phyloP scores from a whole-genome alignment of 495 filamentous ascomycete species.

The Aspergillus affinis region DNA sequence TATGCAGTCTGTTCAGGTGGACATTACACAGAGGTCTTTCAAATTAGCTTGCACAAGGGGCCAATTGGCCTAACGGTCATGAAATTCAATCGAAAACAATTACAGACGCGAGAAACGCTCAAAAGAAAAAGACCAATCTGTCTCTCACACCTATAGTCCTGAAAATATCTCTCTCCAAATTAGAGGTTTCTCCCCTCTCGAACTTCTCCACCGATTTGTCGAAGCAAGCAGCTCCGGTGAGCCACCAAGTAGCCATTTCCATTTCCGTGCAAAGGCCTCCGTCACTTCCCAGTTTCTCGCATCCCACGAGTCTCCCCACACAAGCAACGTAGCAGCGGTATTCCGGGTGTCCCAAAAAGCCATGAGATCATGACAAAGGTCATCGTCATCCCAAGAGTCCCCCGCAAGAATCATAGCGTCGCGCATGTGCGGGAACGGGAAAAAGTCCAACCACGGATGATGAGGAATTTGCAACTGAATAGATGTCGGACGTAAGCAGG shows the following conservation, averaged over 20 bases:
- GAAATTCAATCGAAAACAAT: too few species aligned
- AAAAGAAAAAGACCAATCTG: too few species aligned
- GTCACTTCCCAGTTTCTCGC: conserved; percentile 31
- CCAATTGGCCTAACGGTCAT: too few species aligned
- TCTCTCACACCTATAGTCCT: too few species aligned
- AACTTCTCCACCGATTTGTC: too few species aligned
- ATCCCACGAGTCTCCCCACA: conserved; percentile 33
- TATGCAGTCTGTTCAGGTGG: too few species aligned
- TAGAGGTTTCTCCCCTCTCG: too few species aligned
- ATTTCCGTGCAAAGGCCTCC: conserved; percentile 28
- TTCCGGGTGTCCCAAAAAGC: conserved; percentile 27
- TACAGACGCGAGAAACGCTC: too few species aligned
- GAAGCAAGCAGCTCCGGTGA: too few species aligned
- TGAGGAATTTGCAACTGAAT: conserved; percentile 36
- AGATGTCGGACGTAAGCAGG: conserved; percentile 27
- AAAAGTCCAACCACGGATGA: conserved; percentile 29
- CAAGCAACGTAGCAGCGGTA: conserved; percentile 31
- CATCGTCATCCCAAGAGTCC: conserved; percentile 30
- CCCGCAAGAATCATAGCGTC: conserved; percentile 33
- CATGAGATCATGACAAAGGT: conserved; percentile 37
- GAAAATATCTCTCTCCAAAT: too few species aligned
- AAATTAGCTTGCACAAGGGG: too few species aligned
- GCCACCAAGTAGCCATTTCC: conserved; percentile 20
- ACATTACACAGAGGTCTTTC: too few species aligned
- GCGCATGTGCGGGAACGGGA: conserved; percentile 36